Percentiles rank a stretch among this genome's conserved stretches.
Evolutionary conservation across 2,329 filamentous ascomycete species (phyloP).

Genomic region (Aspergillus pseudonomiae): DNA sequence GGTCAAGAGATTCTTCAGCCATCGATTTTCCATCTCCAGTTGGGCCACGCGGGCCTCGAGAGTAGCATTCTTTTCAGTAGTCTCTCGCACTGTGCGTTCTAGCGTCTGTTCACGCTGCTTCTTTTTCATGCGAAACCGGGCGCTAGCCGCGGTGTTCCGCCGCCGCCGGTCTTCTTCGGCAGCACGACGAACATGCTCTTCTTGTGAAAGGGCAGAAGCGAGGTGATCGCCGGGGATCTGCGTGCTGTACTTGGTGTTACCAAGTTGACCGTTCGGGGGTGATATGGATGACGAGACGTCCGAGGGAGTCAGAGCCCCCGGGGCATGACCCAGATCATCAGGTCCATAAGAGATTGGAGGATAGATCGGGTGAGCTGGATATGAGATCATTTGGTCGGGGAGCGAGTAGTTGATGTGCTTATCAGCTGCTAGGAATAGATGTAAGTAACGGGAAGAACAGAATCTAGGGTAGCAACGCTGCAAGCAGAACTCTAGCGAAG

Average conservation of each 20-base stretch:
- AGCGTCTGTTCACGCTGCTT: constrained; percentile 89
- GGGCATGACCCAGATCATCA: constrained; percentile 40
- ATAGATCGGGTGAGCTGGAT: constrained; percentile 42
- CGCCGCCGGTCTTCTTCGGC: constrained; percentile 90
- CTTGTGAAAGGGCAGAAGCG: constrained; percentile 59
- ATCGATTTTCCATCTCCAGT: constrained; percentile 81
- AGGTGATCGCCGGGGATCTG: constrained; percentile 41
- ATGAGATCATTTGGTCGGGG: constrained; percentile 43
- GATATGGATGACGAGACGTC: constrained; percentile 47
- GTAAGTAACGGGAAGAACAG: constrained; percentile 25
- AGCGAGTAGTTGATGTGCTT: constrained; percentile 43
- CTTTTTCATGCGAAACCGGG: constrained; percentile 94
- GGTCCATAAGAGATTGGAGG: constrained; percentile 40
- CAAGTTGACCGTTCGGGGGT: constrained; percentile 43
- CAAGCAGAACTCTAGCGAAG: constrained; percentile 13
- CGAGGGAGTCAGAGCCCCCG: constrained; percentile 43
- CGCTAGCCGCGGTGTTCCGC: constrained; percentile 84
- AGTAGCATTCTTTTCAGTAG: constrained; percentile 74
- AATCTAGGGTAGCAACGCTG: constrained; percentile 5
- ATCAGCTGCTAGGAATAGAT: constrained; percentile 28
- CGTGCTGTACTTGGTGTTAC: constrained; percentile 45
- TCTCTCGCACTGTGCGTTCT: constrained; percentile 79
- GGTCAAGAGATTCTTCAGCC: constrained; percentile 77
- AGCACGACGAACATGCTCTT: constrained; percentile 71
- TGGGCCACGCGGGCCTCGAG: constrained; percentile 75